Conservation (phyloP, 164 flowering plant genomes). For the Tinospora cordifolia region DNA sequence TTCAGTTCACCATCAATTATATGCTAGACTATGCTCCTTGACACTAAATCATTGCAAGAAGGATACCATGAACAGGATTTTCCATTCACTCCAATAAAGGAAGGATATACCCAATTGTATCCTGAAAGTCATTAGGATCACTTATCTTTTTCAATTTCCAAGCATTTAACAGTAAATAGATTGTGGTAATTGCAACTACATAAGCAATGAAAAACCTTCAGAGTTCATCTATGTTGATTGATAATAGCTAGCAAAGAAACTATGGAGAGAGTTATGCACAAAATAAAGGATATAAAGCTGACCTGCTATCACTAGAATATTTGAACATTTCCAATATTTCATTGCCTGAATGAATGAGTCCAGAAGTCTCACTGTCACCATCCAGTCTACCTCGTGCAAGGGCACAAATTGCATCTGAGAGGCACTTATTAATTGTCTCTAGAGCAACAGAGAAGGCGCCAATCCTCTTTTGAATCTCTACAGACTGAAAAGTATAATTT, state of each 20-base stretch:
- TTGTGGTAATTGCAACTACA: too few relatives aligned
- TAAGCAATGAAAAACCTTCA: neutral
- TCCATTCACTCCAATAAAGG: neutral
- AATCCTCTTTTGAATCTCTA: conserved; percentile 83
- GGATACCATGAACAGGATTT: neutral
- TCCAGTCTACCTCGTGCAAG: conserved; percentile 81
- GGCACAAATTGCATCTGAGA: conserved; percentile 85
- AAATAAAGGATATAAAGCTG: conserved; percentile 1
- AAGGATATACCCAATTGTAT: neutral
- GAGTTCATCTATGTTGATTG: neutral
- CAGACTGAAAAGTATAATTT: conserved; percentile 39
- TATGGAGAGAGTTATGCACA: neutral
- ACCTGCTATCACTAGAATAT: conserved; percentile 76
- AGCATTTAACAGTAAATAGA: too few relatives aligned
- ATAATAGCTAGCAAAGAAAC: neutral
- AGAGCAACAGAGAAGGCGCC: conserved; percentile 89
- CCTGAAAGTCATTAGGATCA: neutral
- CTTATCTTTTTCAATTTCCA: neutral
- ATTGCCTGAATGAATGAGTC: conserved; percentile 78
- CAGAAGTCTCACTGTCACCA: conserved; percentile 85
- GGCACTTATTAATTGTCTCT: conserved; percentile 89
- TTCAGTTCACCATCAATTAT: neutral
- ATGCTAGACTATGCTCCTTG: neutral
- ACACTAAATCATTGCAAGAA: neutral
- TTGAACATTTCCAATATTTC: conserved; percentile 74